These are phyloP conservation scores for Nematodospora valgi DNA, from an alignment of 805 yeast species.

Conservation along the genomic window DNA sequence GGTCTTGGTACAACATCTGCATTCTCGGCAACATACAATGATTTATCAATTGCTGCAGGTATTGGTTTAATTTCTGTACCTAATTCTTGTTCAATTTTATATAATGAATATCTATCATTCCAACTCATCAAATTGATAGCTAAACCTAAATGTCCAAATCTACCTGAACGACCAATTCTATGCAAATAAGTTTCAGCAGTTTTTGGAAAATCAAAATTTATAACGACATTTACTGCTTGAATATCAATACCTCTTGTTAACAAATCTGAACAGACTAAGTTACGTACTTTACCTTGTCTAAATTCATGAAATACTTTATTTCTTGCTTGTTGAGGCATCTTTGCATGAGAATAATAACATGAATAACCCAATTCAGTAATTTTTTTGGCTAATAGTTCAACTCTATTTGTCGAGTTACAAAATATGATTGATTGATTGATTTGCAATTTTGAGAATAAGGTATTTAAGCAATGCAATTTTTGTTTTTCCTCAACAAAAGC, in stretches of 20 bases:
- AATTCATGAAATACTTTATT: slow-evolving; percentile 98
- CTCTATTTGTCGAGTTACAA: slow-evolving; percentile 95
- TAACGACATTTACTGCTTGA: slow-evolving; percentile 97
- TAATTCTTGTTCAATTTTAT: slow-evolving; percentile 93
- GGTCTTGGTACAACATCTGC: slow-evolving; percentile 79
- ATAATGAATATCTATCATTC: slow-evolving; percentile 91
- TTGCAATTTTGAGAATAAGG: slow-evolving; percentile 88
- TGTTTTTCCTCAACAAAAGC: slow-evolving; percentile 98
- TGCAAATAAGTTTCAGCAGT: slow-evolving; percentile 96
- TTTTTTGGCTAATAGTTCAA: slow-evolving; percentile 90
- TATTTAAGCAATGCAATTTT: slow-evolving; percentile 92
- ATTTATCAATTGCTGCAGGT: slow-evolving; percentile 87
- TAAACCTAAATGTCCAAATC: slow-evolving; percentile 97
- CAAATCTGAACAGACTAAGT: slow-evolving; percentile 93
- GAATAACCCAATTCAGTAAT: slow-evolving; percentile 96
- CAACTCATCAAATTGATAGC: slow-evolving; percentile 96
- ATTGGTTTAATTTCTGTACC: slow-evolving; percentile 97
- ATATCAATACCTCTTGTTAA: slow-evolving; percentile 98
- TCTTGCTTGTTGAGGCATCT: slow-evolving; percentile 96
- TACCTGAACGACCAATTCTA: slow-evolving; percentile 98
- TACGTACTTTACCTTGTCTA: slow-evolving; percentile 96
- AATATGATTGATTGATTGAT: slow-evolving; percentile 96
- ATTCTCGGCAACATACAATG: slow-evolving; percentile 83
- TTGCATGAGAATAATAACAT: slow-evolving; percentile 95
- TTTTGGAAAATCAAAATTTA: slow-evolving; percentile 97